Conservation (phyloP, 129 eudicot genomes). For the Flaveria linearis region DNA sequence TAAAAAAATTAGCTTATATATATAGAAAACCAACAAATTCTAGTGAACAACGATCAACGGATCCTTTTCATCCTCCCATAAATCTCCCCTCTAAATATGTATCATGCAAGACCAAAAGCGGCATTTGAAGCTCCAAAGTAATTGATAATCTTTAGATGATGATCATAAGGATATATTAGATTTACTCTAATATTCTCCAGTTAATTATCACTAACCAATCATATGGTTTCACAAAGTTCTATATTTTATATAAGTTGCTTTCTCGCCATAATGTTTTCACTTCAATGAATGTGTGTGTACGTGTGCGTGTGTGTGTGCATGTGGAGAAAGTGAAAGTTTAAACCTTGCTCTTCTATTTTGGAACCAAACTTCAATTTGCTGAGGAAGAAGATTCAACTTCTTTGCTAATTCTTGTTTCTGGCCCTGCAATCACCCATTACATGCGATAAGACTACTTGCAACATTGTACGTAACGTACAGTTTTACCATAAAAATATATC, state of each 20-base stretch:
- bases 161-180: not conserved
- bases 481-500: not conserved
- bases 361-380: conserved; percentile 81
- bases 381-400: conserved; percentile 53
- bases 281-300: no score
- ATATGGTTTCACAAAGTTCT: not conserved
- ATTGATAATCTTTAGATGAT: not conserved
- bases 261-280: no score
- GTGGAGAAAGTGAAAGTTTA: not conserved
- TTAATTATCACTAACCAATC: no score
- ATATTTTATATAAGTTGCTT: not conserved
- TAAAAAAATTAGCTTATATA: no score
- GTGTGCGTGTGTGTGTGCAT: no score
- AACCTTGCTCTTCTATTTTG: conserved; percentile 70
- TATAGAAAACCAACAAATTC: no score
- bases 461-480: not conserved
- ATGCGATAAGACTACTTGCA: not conserved
- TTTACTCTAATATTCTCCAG: no score
- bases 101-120: not conserved
- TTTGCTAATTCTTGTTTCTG: conserved; percentile 57
- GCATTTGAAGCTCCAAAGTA: not conserved
- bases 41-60: no score
- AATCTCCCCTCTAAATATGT: not conserved
- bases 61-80: no score
- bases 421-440: conserved; percentile 37